Evolutionary conservation across 495 filamentous ascomycete species (phyloP), one percentile per base, ranked within the genome.

Genomic region (Neurospora intermedia): DNA sequence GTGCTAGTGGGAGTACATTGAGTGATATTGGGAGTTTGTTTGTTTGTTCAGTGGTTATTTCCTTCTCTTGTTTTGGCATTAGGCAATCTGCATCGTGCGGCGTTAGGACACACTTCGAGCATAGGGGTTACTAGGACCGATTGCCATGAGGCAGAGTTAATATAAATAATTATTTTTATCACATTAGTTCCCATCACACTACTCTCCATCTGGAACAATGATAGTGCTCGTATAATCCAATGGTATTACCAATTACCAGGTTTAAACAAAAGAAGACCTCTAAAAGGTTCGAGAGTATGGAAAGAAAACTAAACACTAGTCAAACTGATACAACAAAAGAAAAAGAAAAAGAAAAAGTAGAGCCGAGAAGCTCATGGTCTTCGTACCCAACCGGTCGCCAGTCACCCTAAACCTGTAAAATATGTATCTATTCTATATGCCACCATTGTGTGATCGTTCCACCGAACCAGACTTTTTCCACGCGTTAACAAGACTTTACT

Each of bases 401-500:
- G 54, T 15, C 46, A 59, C 54, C 54, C 23, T 66, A 66, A 18
- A 66, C 54, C 27, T 66, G 54, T 66, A 35, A 35, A 38, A 66
- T 4, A 18, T 18, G 31, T 66, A 27, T 66, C 54, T 66, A 66
- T 66, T 27, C 15, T 66, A 35, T 66, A 66, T 66, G 54, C 46
- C 20, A 15, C 48, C 46, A 1, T 54, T 54, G 46, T 54, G 46
- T 54, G 46, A 54, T 54, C 46, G 20, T 54, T 23, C 20, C 20
- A 54, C 20, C 46, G 1, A 54, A n/a, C 20, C 46, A 23, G 20
- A 54, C n/a, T 54, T 54, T 54, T 23, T 70, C 18, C 39, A 73
- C 18, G 1, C 31, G 54, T 62, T 2, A 31, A 62, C 54, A 27
- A 13, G 66, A 42, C 16, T 75, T 71, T 81, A 97, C 79, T 97